Evolutionary conservation across 2,329 filamentous ascomycete species (phyloP), one percentile per base, ranked within the genome.

Genomic region (Stagonosporopsis vannaccii): DNA sequence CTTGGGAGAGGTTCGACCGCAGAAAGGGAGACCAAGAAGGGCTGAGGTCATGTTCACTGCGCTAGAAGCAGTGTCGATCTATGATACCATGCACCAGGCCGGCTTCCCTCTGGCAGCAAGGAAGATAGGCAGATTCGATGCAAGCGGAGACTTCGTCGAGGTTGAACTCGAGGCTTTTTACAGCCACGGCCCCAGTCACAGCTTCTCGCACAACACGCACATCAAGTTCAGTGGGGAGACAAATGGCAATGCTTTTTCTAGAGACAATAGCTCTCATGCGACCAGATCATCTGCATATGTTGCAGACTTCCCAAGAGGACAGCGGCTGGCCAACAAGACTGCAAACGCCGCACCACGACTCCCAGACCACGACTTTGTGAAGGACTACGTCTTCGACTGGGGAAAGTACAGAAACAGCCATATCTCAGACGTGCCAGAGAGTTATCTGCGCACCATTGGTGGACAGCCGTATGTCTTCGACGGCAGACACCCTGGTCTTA

Each of bases 301-400:
- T 23, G 25, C 56, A 22, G 41, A 54, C 13, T 54, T 62, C 9
- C 39, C 56, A 23, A 54, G 42, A 13, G 62, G 62, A 43, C 61
- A 58, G 19, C 60, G 50, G 40, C 49, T 49, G 23, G 54, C 56
- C n/a, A 51, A 41, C 30, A 49, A 32, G 1, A 11, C 26, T 17
- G 25, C 51, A 6, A 63, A 59, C 46, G 51, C 58, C 32, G 45
- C 54, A 8, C 59, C 58, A 17, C 63, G 59, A 40, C 36, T 46
- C 12, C 43, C 47, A n/a, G 35, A 51, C 13, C 48, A 54, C 8
- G 35, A 59, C 20, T 32, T 51, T 20, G 58, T 63, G 7, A 61
- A 56, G 33, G 60, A 68, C 46, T 69, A 69, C 48, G 53, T 65
- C 2, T 69, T 67, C 17, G 44, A 64, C 19, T 68, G 56, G 50